Conservation (phyloP, 768 basidiomycete species). For the Agrocybe praecox region DNA sequence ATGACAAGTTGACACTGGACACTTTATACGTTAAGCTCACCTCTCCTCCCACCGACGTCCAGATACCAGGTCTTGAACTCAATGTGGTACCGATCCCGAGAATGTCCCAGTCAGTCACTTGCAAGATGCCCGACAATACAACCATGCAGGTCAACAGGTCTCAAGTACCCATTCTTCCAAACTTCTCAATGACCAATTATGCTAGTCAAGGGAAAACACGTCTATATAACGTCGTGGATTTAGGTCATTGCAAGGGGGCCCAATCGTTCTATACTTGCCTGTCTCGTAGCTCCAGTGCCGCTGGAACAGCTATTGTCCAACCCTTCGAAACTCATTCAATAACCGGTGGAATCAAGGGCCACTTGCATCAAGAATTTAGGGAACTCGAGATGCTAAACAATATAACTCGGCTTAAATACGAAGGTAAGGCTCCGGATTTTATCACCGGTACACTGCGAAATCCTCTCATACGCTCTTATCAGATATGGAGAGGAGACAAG, state of each 20-base stretch:
- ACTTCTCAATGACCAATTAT: constrained; percentile 38
- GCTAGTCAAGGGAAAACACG: constrained; percentile 33
- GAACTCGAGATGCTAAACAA: constrained; percentile 38
- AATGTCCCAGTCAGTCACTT: background rate
- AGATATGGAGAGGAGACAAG: background rate
- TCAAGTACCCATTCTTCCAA: constrained; percentile 25
- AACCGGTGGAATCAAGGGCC: constrained; percentile 24
- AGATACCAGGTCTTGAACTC: constrained; percentile 22
- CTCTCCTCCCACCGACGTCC: constrained; percentile 22
- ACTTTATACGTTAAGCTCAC: constrained; percentile 29
- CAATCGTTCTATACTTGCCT: constrained; percentile 31
- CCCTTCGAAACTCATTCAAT: constrained; percentile 22
- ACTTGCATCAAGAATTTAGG: constrained; percentile 31
- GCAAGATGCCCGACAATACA: constrained; percentile 13
- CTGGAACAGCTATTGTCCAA: constrained; percentile 32
- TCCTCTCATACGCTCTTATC: background rate
- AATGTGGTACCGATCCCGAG: constrained; percentile 30
- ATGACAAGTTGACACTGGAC: constrained; percentile 20
- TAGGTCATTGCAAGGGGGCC: constrained; percentile 19
- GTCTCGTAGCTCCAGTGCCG: constrained; percentile 27
- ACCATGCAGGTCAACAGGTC: constrained; percentile 14
- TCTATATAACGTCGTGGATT: constrained; percentile 27
- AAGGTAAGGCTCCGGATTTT: constrained; percentile 16
- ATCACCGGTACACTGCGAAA: constrained; percentile 7
- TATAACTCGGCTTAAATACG: constrained; percentile 28